Percentiles rank a stretch among this genome's conserved stretches.
Conservation (phyloP, 2,329 filamentous ascomycete species). For the Didymella pinodella region DNA sequence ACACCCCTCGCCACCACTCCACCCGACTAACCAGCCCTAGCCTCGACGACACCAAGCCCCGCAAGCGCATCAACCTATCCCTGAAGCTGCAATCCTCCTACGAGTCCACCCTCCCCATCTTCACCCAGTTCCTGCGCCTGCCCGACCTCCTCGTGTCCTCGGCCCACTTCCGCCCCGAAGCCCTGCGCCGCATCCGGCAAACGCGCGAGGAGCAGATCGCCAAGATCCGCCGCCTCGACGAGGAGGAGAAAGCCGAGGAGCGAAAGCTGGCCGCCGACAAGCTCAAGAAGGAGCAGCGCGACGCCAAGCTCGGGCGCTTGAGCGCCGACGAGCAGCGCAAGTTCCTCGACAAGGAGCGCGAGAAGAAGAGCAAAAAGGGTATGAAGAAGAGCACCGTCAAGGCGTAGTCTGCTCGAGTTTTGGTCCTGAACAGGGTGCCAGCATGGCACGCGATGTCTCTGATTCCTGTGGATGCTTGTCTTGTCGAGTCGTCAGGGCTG, state of each 20-base stretch:
- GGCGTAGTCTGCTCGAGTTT: slow-evolving; percentile 37
- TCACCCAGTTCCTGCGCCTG: slow-evolving; percentile 83
- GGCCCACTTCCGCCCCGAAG: slow-evolving; percentile 88
- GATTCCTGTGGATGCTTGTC: background rate
- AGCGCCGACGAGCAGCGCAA: slow-evolving; percentile 66
- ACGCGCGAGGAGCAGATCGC: slow-evolving; percentile 82
- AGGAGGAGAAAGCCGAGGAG: slow-evolving; percentile 73
- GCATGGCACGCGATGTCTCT: background rate
- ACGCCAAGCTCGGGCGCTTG: slow-evolving; percentile 73
- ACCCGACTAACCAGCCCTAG: slow-evolving; percentile 53
- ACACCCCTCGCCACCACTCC: slow-evolving; percentile 12
- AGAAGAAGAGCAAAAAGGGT: slow-evolving; percentile 76
- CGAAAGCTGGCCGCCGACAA: slow-evolving; percentile 64
- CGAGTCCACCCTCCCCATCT: slow-evolving; percentile 74
- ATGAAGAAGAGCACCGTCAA: slow-evolving; percentile 69
- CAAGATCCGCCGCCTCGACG: slow-evolving; percentile 79
- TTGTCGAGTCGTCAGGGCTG: background rate
- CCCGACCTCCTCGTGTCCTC: slow-evolving; percentile 78
- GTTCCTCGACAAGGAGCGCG: slow-evolving; percentile 82
- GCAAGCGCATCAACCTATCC: slow-evolving; percentile 86
- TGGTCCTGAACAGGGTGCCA: background rate
- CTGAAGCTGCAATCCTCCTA: slow-evolving; percentile 68
- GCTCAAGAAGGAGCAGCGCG: slow-evolving; percentile 79
- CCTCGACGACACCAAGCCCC: slow-evolving; percentile 81
- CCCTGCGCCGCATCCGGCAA: slow-evolving; percentile 80